These are phyloP conservation scores for Ophiocordyceps camponoti-floridani DNA, from an alignment of 2,329 filamentous ascomycete species.

Conservation along the genomic window DNA sequence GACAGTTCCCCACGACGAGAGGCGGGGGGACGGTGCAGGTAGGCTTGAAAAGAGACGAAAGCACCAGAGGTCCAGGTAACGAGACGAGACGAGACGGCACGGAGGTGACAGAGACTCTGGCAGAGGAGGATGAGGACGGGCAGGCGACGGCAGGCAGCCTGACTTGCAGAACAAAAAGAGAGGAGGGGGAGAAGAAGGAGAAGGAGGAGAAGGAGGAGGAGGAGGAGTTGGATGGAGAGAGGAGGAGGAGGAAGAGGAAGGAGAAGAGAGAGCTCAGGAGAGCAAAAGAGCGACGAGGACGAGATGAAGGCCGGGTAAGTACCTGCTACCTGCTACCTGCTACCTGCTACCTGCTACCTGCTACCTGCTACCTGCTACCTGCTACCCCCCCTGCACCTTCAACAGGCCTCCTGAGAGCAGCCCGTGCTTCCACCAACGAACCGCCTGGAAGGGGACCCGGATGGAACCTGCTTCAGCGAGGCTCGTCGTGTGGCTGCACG, in stretches of 20 bases:
- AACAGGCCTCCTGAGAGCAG: not conserved
- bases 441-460: too few relatives aligned
- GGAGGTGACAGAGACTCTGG: not conserved
- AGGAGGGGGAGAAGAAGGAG: not conserved
- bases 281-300: slow-evolving; percentile 1
- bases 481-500: not conserved
- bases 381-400: not conserved
- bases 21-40: not conserved
- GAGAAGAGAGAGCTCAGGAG: slow-evolving; percentile 1
- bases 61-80: not conserved
- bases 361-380: too few relatives aligned
- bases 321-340: not conserved
- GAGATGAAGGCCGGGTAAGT: not conserved
- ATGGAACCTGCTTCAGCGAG: not conserved
- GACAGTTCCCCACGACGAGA: not conserved
- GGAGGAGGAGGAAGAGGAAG: not conserved
- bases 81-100: too few relatives aligned
- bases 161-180: not conserved
- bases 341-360: too few relatives aligned
- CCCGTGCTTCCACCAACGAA: too few relatives aligned
- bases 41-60: not conserved
- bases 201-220: not conserved
- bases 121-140: not conserved
- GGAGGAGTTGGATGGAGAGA: not conserved
- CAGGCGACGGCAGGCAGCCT: not conserved